Evolutionary conservation across 2,329 filamentous ascomycete genomes (phyloP), one percentile per base, ranked within the genome.

Genomic region (Zelopaecilomyces penicillatus): DNA sequence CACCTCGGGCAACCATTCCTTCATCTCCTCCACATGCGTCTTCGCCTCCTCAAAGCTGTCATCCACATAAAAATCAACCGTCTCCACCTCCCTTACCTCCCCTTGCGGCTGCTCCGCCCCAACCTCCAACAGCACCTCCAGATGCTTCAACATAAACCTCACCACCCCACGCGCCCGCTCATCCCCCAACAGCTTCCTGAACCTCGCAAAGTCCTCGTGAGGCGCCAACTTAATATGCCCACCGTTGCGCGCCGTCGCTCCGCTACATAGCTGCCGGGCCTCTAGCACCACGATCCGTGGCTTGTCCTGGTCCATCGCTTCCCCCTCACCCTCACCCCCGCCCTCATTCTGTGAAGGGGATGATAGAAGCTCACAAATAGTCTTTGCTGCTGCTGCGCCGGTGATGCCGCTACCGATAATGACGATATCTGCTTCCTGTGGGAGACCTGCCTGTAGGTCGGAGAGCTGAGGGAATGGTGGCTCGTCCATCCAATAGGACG

Each of bases 381-480:
- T 53, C 44, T 52, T 62, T 2, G 53, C 55, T 1, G 58, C 50
- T 1, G 59, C 52, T 4, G 64, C 66, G 7, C 66, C 73, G 2
- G 74, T 71, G 47, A 79, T 77, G 2, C 76, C 76, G 32, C 73
- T 76, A 26, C 76, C 74, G 49, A 78, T 69, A 35, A 78, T 66
- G 12, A 73, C 67, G 2, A 76, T 57, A 45, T 78, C 75, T 5
- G 66, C 67, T 5, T 60, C 54, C 2, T 52, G 37, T 0, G 70
- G 68, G 6, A 74, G 53, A 2, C 49, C 46, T 2, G 56, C 49
- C 30, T 58, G 58, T 3, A 58, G 53, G 39, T 65, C 50, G 40
- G 64, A 61, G 8, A 74, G 60, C 19, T 65, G 58, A 4, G 68
- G 66, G 53, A 65, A 67, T 0, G 70, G 67, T 41, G 70, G 64